Percentiles rank a stretch among this genome's conserved stretches.
Conservation (phyloP, 495 filamentous ascomycete species). For the Penicillium parvum region DNA sequence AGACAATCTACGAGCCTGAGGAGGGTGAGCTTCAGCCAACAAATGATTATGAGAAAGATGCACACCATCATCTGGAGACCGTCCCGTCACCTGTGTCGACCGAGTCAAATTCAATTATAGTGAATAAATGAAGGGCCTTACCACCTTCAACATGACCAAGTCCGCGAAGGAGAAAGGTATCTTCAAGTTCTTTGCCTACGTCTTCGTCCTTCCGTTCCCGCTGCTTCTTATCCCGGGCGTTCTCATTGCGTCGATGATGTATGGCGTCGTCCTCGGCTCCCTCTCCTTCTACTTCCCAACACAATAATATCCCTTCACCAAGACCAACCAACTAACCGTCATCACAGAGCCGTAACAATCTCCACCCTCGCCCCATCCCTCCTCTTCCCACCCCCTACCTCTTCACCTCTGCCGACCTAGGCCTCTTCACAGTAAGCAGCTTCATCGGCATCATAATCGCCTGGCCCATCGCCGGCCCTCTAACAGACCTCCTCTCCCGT, state of each 20-base stretch:
- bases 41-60: slow-evolving; percentile 15
- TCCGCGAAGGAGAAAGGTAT: slow-evolving; percentile 15
- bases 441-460: slow-evolving; percentile 29
- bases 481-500: slow-evolving; percentile 29
- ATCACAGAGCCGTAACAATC: slow-evolving; percentile 22
- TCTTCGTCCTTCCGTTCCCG: slow-evolving; percentile 32
- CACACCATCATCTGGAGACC: slow-evolving; percentile 17
- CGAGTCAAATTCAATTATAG: slow-evolving; percentile 17
- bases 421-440: slow-evolving; percentile 28
- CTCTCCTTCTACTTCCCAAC: too few species aligned
- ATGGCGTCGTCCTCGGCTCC: slow-evolving; percentile 34
- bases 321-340: neutral
- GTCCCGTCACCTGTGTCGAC: slow-evolving; percentile 6
- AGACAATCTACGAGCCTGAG: slow-evolving; percentile 26
- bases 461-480: slow-evolving; percentile 28
- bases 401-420: slow-evolving; percentile 23
- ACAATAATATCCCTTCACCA: too few species aligned
- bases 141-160: slow-evolving; percentile 22
- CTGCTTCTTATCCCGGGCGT: slow-evolving; percentile 27
- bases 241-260: slow-evolving; percentile 30
- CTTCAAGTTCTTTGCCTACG: slow-evolving; percentile 16
- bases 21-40: slow-evolving; percentile 7
- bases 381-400: slow-evolving; percentile 28
- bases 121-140: slow-evolving; percentile 27
- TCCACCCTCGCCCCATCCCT: slow-evolving; percentile 24